These are phyloP conservation scores for Eremomyces bilateralis DNA, from an alignment of 495 filamentous ascomycete species.

Conservation along the genomic window DNA sequence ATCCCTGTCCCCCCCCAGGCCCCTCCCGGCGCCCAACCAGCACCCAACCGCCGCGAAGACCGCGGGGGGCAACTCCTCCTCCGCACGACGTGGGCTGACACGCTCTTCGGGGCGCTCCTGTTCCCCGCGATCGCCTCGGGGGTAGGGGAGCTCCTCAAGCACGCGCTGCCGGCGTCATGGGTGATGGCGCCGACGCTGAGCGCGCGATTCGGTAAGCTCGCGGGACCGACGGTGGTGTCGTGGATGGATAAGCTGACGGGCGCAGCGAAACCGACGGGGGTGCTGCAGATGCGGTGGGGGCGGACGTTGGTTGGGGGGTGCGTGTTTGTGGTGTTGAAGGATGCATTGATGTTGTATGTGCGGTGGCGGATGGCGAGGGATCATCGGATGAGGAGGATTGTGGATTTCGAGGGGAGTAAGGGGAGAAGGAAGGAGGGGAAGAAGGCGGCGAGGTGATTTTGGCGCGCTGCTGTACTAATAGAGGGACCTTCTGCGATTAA, in stretches of 20 bases:
- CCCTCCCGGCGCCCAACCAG: no score
- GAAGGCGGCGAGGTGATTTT: no score
- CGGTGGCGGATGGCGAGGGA: slow-evolving; percentile 52
- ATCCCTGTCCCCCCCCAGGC: no score
- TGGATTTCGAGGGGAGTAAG: no score
- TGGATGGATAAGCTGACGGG: neutral
- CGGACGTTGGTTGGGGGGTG: slow-evolving; percentile 63
- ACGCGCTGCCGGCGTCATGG: slow-evolving; percentile 39
- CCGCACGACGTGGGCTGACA: no score
- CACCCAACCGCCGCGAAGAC: no score
- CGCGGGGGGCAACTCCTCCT: no score
- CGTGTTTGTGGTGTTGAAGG: slow-evolving; percentile 55
- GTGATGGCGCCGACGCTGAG: slow-evolving; percentile 28
- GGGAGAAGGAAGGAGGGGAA: no score
- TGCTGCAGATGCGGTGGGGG: slow-evolving; percentile 58
- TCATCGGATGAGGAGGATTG: slow-evolving; percentile 42
- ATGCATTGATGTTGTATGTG: slow-evolving; percentile 51
- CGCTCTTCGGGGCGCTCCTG: slow-evolving; percentile 37
- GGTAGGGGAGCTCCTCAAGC: slow-evolving; percentile 45
- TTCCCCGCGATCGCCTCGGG: slow-evolving; percentile 40
- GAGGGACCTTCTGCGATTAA: no score
- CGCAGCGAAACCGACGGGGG: slow-evolving; percentile 22
- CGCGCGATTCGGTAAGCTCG: no score
- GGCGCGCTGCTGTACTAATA: no score
- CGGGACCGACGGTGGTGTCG: no score